Percentiles rank a stretch among this genome's conserved stretches.
Evolutionary conservation across 1,284 basidiomycete species (phyloP).

Genomic region (Ustilago loliicola): DNA sequence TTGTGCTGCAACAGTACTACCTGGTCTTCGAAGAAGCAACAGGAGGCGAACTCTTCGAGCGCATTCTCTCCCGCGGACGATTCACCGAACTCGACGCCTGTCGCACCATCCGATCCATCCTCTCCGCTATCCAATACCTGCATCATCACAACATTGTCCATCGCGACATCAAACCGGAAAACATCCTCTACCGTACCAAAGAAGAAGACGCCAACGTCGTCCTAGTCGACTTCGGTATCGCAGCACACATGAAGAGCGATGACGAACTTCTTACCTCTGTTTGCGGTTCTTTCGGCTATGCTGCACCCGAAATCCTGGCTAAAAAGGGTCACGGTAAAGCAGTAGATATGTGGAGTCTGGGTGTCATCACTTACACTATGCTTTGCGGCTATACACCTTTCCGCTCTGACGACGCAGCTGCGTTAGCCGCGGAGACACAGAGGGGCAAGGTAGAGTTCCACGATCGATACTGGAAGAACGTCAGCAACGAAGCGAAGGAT

Average conservation of each 20-base stretch:
- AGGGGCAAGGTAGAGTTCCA: conserved; percentile 84
- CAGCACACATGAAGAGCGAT: conserved; percentile 68
- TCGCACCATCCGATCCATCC: conserved; percentile 61
- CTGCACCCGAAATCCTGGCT: conserved; percentile 86
- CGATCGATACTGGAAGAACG: conserved; percentile 92
- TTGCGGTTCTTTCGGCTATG: conserved; percentile 93
- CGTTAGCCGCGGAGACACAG: conserved; percentile 84
- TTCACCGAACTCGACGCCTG: conserved; percentile 70
- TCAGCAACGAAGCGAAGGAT: conserved; percentile 82
- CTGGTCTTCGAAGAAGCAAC: conserved; percentile 71
- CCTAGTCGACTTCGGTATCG: conserved; percentile 88
- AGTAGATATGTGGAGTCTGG: conserved; percentile 93
- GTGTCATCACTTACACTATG: conserved; percentile 86
- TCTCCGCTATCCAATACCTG: conserved; percentile 67
- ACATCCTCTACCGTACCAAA: conserved; percentile 86
- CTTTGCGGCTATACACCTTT: conserved; percentile 77
- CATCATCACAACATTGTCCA: conserved; percentile 69
- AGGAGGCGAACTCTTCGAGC: conserved; percentile 71
- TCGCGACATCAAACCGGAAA: conserved; percentile 77
- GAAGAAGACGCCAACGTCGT: conserved; percentile 75
- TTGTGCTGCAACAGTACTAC: conserved; percentile 62
- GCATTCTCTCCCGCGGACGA: conserved; percentile 64
- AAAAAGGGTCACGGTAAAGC: conserved; percentile 88
- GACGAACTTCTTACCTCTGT: conserved; percentile 84
- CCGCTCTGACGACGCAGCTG: conserved; percentile 82